Conservation (phyloP, 352 stramenopile genomes). For the Pythium sp. region DNA sequence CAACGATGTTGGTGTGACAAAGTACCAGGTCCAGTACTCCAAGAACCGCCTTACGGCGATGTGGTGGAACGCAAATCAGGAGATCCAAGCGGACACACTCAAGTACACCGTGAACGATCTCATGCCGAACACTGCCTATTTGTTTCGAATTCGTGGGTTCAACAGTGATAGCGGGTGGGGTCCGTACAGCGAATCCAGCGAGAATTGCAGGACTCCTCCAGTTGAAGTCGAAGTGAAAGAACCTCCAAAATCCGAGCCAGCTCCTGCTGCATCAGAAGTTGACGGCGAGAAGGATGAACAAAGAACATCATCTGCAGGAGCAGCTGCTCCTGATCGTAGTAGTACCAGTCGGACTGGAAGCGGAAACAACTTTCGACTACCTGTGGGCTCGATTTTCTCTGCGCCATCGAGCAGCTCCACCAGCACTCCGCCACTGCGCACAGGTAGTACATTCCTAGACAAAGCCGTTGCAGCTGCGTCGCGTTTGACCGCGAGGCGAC, state of each 20-base stretch:
- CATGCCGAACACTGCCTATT: slow-evolving; percentile 54
- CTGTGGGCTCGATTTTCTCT: slow-evolving; percentile 14
- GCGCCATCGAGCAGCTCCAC: slow-evolving; percentile 7
- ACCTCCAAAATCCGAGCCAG: slow-evolving; percentile 5
- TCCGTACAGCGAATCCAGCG: slow-evolving; percentile 69
- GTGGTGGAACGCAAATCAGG: slow-evolving; percentile 76
- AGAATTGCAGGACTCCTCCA: slow-evolving; percentile 50
- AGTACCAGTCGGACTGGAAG: slow-evolving; percentile 18
- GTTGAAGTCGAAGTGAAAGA: slow-evolving; percentile 14
- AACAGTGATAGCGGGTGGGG: slow-evolving; percentile 59
- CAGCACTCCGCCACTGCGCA: slow-evolving; percentile 34
- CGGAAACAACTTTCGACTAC: slow-evolving; percentile 19
- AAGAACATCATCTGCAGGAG: background rate
- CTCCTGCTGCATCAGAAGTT: background rate
- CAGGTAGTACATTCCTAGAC: slow-evolving; percentile 69
- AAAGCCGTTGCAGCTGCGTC: slow-evolving; percentile 66
- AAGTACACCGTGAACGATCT: slow-evolving; percentile 59
- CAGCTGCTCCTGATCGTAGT: background rate
- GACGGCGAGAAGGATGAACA: slow-evolving; percentile 12
- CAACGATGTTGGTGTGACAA: slow-evolving; percentile 49
- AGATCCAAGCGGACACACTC: slow-evolving; percentile 52
- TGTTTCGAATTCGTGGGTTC: slow-evolving; percentile 69
- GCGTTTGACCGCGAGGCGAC: slow-evolving; percentile 32
- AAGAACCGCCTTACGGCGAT: slow-evolving; percentile 79
- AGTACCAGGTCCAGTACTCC: slow-evolving; percentile 81